Evolutionary conservation across 2,329 filamentous ascomycete genomes (phyloP), one percentile per base, ranked within the genome.

Genomic region (Phaeosphaeriaceae sp.): DNA sequence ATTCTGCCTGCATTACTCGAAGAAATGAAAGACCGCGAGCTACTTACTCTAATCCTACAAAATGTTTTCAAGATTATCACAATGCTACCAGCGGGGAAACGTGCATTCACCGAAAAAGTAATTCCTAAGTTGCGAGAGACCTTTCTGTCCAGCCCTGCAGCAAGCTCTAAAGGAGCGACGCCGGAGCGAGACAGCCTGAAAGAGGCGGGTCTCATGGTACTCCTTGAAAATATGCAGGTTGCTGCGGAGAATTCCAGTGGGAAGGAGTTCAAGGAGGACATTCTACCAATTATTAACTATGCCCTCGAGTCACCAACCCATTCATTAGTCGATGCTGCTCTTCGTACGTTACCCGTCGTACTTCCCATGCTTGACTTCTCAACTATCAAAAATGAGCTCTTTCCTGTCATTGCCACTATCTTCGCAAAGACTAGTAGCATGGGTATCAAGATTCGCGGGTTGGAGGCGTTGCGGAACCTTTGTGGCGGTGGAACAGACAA

Each of bases 351-450:
- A 4, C 87, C 91, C 2, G 81, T 85, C 1, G 84, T 97, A n/a
- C 77, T 97, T 4, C 90, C 92, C 0, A 85, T 94, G 2, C 84
- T 99, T 6, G 94, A 99, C 74, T 97, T 97, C 61, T 95, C 88
- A 60, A 97, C 93, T 0, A 92, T 97, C 64, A 99, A 97, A 74
- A 94, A 96, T 63, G 93, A 97, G 56, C 82, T 99, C 1, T 99
- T 99, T 71, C 94, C 94, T 0, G 87, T 96, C 1, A 89, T 99
- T 56, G 90, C 93, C 1, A 78, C 82, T 7, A 94, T 97, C 0
- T 99, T 99, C 68, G 92, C 88, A 61, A 93, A 89, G 68, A 99
- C 94, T 1, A 96, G 85, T 68, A 97, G 92, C 69, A 83, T 99
- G 47, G 90, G 88, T 5, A 97, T 99, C 77, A 99, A 99, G 74